Percentiles rank a stretch among this genome's conserved stretches.
phyloP scores from a whole-genome alignment of 2,329 filamentous ascomycete species.

The Emergomyces pasteurianus region DNA sequence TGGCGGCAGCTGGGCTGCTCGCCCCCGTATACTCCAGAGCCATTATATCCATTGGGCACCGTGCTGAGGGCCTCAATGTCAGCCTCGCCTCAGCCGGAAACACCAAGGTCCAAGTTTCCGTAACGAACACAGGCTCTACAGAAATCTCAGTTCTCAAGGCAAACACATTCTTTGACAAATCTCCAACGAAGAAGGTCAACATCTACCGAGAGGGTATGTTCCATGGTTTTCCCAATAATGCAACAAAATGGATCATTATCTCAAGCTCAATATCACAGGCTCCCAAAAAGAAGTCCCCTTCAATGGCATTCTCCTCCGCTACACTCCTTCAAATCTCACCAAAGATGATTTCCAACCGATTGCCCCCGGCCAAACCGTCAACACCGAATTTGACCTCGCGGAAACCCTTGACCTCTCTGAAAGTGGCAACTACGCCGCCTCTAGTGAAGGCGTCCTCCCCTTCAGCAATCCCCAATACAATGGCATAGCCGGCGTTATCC shows the following conservation, averaged over 20 bases:
- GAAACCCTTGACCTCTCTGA: constrained; percentile 6
- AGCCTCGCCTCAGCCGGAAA: constrained; percentile 7
- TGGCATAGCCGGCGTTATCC: background rate
- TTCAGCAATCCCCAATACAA: background rate
- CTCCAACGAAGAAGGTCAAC: constrained; percentile 5
- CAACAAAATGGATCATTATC: background rate
- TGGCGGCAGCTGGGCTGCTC: constrained; percentile 3
- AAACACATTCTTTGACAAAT: constrained; percentile 7
- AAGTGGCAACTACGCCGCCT: constrained; percentile 5
- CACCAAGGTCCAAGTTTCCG: constrained; percentile 6
- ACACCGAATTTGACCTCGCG: constrained; percentile 7
- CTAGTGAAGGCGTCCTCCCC: constrained; percentile 4
- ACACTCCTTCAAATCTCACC: background rate
- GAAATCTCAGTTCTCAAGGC: constrained; percentile 3
- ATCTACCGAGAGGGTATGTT: constrained; percentile 7
- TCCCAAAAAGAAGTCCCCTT: constrained; percentile 1
- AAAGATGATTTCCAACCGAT: constrained; percentile 3
- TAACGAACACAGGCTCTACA: constrained; percentile 6
- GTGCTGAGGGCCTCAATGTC: constrained; percentile 2
- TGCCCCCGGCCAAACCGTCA: constrained; percentile 3
- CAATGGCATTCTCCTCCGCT: constrained; percentile 2
- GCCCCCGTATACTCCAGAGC: background rate
- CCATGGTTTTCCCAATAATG: background rate
- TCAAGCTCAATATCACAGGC: background rate
- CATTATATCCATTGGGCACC: background rate